phyloP scores from a whole-genome alignment of 1,284 basidiomycete species.

The Wallemia mellicola region DNA sequence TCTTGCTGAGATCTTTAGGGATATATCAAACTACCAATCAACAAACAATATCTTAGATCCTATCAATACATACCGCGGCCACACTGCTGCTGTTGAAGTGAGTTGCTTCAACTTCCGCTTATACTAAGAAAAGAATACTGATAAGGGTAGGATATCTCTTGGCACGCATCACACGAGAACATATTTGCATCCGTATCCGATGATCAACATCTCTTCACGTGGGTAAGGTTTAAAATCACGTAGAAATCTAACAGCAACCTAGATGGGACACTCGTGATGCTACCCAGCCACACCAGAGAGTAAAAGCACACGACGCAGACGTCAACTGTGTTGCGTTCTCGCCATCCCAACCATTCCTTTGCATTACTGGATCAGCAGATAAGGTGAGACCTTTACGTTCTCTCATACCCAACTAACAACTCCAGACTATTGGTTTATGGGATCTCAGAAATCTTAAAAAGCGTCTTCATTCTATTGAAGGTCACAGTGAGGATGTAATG shows the following conservation, averaged over 20 bases:
- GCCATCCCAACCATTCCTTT: constrained; percentile 48
- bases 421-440: constrained; percentile 67
- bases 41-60: constrained; percentile 48
- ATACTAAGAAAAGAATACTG: too few relatives aligned
- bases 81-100: constrained; percentile 63
- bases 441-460: constrained; percentile 55
- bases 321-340: constrained; percentile 76
- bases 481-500: constrained; percentile 79
- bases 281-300: constrained; percentile 30
- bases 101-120: too few relatives aligned
- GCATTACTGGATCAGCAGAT: constrained; percentile 79
- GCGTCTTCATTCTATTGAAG: constrained; percentile 69
- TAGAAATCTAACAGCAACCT: too few relatives aligned
- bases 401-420: background rate
- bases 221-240: too few relatives aligned
- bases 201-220: constrained; percentile 82
- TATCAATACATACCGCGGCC: constrained; percentile 50
- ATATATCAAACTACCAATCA: constrained; percentile 68
- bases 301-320: constrained; percentile 67
- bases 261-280: constrained; percentile 64
- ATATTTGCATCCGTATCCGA: constrained; percentile 92
- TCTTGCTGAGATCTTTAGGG: constrained; percentile 26
- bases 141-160: constrained; percentile 98
- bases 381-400: constrained; percentile 26
- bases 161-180: constrained; percentile 58